Percentiles rank a stretch among this genome's conserved stretches.
These are phyloP conservation scores for Cantharellus cinnabarinus DNA, from an alignment of 768 basidiomycete species.

Conservation along the genomic window DNA sequence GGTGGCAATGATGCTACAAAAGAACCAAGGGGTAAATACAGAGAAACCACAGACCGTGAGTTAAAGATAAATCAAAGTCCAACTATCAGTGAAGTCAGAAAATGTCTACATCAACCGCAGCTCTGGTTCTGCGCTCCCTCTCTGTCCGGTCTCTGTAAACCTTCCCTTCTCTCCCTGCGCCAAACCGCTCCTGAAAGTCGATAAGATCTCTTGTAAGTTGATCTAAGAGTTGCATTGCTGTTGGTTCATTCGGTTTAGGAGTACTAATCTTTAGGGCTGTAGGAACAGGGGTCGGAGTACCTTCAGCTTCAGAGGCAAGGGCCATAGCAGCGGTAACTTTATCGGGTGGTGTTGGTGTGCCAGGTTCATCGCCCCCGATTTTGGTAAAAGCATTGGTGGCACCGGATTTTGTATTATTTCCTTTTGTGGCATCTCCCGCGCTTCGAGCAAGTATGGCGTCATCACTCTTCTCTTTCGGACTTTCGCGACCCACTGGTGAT, in stretches of 20 bases:
- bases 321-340: not conserved
- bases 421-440: too few species aligned
- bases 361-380: too few species aligned
- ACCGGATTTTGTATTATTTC: too few species aligned
- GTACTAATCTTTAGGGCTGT: not conserved
- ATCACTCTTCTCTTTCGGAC: too few species aligned
- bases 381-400: too few species aligned
- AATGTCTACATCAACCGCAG: not conserved
- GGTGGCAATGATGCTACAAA: too few species aligned
- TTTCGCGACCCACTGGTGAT: too few species aligned
- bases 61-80: too few species aligned
- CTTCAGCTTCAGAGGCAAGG: not conserved
- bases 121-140: not conserved
- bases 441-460: too few species aligned
- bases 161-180: constrained; percentile 7
- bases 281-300: not conserved
- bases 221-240: constrained; percentile 7
- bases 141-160: constrained; percentile 2
- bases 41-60: too few species aligned
- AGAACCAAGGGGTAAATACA: too few species aligned
- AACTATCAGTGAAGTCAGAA: not conserved
- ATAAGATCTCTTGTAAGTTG: constrained; percentile 7
- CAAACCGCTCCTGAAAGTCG: constrained; percentile 8
- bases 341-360: too few species aligned
- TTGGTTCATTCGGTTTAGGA: not conserved